Evolutionary conservation across 2,329 filamentous ascomycete species (phyloP).

Genomic region (Zopfia rhizophila): DNA sequence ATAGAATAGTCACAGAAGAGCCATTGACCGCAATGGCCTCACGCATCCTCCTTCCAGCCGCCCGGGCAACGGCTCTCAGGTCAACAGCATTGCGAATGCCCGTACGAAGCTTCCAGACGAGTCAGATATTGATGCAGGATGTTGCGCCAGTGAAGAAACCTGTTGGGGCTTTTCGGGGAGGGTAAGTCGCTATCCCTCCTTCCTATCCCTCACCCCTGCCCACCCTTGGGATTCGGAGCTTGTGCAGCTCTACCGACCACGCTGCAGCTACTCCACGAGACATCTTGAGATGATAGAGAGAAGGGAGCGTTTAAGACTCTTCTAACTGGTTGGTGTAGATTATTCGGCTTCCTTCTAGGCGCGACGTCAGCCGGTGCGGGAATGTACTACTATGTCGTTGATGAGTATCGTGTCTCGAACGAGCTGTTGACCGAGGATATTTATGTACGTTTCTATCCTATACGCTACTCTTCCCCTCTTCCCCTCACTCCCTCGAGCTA

Average conservation of each 20-base stretch:
- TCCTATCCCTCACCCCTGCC: background rate
- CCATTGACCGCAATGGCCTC: conserved; percentile 55
- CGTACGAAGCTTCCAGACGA: conserved; percentile 55
- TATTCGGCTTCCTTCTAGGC: conserved; percentile 92
- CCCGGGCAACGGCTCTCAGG: conserved; percentile 41
- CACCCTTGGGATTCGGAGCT: background rate
- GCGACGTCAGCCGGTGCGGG: conserved; percentile 80
- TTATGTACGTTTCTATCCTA: conserved; percentile 74
- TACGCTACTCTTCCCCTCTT: background rate
- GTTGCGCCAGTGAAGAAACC: conserved; percentile 68
- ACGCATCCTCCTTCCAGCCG: conserved; percentile 52
- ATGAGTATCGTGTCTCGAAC: conserved; percentile 94
- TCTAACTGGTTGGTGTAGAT: conserved; percentile 59
- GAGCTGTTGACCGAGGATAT: conserved; percentile 95
- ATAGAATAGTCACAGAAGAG: background rate
- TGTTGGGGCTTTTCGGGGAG: conserved; percentile 76
- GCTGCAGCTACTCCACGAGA: background rate
- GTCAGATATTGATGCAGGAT: conserved; percentile 41
- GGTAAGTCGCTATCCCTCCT: conserved; percentile 64
- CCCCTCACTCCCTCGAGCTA: background rate
- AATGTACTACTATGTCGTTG: conserved; percentile 91
- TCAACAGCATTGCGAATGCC: conserved; percentile 22
- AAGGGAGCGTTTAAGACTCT: background rate
- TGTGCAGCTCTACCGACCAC: background rate
- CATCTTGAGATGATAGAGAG: too few relatives aligned